Evolutionary conservation across 2,329 filamentous ascomycete genomes (phyloP), one percentile per base, ranked within the genome.

Genomic region (Pseudocercospora fijiensis): DNA sequence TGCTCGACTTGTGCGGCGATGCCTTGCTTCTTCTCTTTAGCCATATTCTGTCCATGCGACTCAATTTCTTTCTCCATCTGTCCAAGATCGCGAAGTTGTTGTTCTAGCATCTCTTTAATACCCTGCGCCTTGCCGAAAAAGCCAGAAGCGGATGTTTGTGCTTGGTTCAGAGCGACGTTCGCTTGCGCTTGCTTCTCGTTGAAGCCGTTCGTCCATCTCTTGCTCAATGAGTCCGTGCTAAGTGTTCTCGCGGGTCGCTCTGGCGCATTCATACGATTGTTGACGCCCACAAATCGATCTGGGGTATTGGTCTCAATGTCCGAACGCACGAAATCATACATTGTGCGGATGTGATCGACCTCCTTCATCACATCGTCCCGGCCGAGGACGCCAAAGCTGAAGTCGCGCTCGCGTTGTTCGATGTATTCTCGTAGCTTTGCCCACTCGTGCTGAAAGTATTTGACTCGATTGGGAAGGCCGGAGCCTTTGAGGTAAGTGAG

Each of bases 381-480:
- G 3, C 55, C 56, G 0, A 62, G 45, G 30, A 57, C 55, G 6
- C 57, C 55, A 26, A 65, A 67, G 33, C 59, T 62, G 52, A 67
- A 65, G 9, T 66, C 66, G 37, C 68, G 64, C 27, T 70, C 65
- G 3, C 65, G 59, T 41, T 70, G 68, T 37, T 70, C 68, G 37
- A 70, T 69, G 26, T 66, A 70, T 51, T 70, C 68, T 41, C 68
- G 37, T 6, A 70, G 59, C 18, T 67, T 69, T 1, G 53, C 53
- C 67, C 68, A 70, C 53, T 70, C 68, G 26, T 67, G 67, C 45
- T 69, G 65, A 33, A 58, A 70, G 60, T 66, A 69, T 28, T 67
- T 67, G 13, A 70, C 22, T 9, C 68, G 65, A 22, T 67, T 53
- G 0, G 68, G 67, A 10, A 70, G 63, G 16, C 68, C 67, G 16